Conservation (phyloP, 805 yeast genomes). For the Starmerella tilneyi region DNA sequence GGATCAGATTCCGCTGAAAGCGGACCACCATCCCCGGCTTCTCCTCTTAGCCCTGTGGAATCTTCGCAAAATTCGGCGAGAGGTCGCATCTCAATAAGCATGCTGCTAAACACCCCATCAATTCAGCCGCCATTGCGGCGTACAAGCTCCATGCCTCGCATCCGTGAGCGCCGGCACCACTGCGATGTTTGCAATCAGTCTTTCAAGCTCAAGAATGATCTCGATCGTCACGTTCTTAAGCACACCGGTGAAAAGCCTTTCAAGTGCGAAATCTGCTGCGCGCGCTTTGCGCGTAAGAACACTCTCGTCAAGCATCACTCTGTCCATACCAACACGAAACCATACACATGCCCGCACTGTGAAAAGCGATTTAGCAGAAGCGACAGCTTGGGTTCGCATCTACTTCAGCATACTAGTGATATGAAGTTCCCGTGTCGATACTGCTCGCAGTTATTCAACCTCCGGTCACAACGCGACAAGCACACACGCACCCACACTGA, state of each 20-base stretch:
- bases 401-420: background rate
- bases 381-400: constrained; percentile 2
- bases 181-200: background rate
- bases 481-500: constrained; percentile 2
- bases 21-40: background rate
- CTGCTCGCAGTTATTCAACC: constrained; percentile 3
- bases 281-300: constrained; percentile 6
- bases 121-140: no score
- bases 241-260: constrained; percentile 7
- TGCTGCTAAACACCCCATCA: constrained; percentile 1
- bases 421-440: constrained; percentile 1
- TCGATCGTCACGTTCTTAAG: background rate
- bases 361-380: background rate
- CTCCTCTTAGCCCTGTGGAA: background rate
- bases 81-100: constrained; percentile 1
- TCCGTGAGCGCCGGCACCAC: background rate
- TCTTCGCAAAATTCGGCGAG: background rate
- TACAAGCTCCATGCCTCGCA: background rate
- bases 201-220: constrained; percentile 4
- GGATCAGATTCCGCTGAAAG: no score
- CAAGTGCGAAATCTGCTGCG: constrained; percentile 1
- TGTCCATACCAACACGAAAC: background rate
- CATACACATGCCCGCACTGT: constrained; percentile 1
- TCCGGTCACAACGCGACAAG: constrained; percentile 2
- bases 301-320: constrained; percentile 5